Base-by-base conservation (phyloP, 305 asterid genomes). In the Fraxinus greggii region DNA sequence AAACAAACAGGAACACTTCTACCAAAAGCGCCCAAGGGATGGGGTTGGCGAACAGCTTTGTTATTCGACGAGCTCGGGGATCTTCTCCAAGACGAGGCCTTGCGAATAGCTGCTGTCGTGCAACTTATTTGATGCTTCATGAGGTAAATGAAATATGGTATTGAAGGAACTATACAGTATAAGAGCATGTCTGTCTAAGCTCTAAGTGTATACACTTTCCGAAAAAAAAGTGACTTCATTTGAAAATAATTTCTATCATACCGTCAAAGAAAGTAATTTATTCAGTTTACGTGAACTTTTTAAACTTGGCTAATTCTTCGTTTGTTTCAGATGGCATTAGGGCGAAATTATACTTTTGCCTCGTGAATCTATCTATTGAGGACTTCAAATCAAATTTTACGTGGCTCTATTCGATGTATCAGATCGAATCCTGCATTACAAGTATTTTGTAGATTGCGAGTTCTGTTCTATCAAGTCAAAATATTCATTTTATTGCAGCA, bases 31-130 rank as follows among this genome's bases (percentile, higher is more conserved):
- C 99, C 99, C 51, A 96, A 96, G 79, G 99, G 99, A 83, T 94
- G 99, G 98, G 99, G 99, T 54, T 96, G 99, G 99, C 97, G 99
- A 77, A 89, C 99, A 1, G 98, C 99, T 38, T 88, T 96, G 85
- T 74, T 93, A 75, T 96, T 96, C 33, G 90, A 96, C 29, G 98
- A 96, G 87, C 97, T 96, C 12, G 91, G 92, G 0, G 97, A 94
- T 80, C 98, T 91, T 35, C 95, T 93, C 83, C 98, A 94, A 82
- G 90, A 94, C 3, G 98, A 97, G 31, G 90, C 95, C 51, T 90
- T 96, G 2, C 89, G 99, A 40, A 82, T 94, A 72, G 97, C 98
- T 76, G 98, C 95, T 76, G 97, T 96, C 0, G 94, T 93, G 32
- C 98, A 93, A 86, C 98, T 91, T 81, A 87, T 91, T 82, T 91